Evolutionary conservation across 805 yeast genomes (phyloP).

Genomic region (Pichia rugopelliculosa): DNA sequence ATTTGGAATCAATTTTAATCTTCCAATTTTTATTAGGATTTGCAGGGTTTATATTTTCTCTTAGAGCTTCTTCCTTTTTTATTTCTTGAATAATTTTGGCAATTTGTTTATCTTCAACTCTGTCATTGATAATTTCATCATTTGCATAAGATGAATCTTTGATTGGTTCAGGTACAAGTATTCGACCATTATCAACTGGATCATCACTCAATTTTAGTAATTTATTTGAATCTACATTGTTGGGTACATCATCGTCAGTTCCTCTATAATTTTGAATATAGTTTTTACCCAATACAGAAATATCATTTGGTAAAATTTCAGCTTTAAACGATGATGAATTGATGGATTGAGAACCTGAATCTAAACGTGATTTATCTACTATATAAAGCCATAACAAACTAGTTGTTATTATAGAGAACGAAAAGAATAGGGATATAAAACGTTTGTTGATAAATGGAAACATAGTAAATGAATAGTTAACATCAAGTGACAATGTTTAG

Average conservation of each 20-base stretch:
- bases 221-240: not conserved
- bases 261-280: not conserved
- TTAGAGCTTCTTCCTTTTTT: slow-evolving; percentile 1
- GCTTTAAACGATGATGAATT: not conserved
- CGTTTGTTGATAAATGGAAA: not conserved
- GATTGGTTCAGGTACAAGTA: not conserved
- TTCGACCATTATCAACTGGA: not conserved
- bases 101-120: not conserved
- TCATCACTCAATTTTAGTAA: not conserved
- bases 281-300: not conserved
- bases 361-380: not conserved
- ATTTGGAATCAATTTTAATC: slow-evolving; percentile 18
- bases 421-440: not conserved
- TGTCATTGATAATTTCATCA: not conserved
- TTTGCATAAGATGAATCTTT: not conserved
- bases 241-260: not conserved
- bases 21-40: slow-evolving; percentile 24
- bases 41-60: slow-evolving; percentile 12
- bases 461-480: not conserved
- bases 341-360: not conserved
- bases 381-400: not conserved
- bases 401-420: not conserved
- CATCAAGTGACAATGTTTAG: too few species aligned
- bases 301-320: not conserved
- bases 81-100: not conserved